A percentile compares a stretch with the other conserved stretches of the same genome.
phyloP scores from a whole-genome alignment of 495 filamentous ascomycete genomes.

The Physcia stellaris region DNA sequence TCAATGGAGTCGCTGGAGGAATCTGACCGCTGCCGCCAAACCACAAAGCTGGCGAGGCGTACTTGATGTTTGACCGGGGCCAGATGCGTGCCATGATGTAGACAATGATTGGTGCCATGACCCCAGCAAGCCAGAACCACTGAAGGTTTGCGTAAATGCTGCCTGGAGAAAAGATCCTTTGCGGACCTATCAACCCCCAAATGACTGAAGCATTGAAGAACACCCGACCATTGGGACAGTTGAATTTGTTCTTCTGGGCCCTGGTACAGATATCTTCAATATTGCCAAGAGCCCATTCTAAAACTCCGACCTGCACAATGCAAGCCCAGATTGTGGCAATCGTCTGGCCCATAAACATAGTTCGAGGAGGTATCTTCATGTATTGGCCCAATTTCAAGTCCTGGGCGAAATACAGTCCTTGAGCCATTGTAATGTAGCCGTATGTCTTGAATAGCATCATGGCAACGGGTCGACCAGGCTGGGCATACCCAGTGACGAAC shows the following conservation, averaged over 20 bases:
- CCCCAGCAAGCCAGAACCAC: constrained; percentile 38
- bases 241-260: constrained; percentile 40
- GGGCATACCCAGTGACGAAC: constrained; percentile 52
- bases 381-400: constrained; percentile 50
- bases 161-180: constrained; percentile 37
- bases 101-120: constrained; percentile 31
- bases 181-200: constrained; percentile 40
- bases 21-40: constrained; percentile 32
- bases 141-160: constrained; percentile 31
- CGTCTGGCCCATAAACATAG: constrained; percentile 45
- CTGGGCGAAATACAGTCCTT: constrained; percentile 37
- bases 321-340: constrained; percentile 40
- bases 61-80: constrained; percentile 26
- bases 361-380: constrained; percentile 49
- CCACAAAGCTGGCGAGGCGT: constrained; percentile 34
- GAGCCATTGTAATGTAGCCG: constrained; percentile 43
- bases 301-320: constrained; percentile 43
- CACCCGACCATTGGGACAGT: constrained; percentile 46
- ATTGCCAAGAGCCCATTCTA: constrained; percentile 45
- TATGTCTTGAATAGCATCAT: constrained; percentile 52
- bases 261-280: constrained; percentile 37
- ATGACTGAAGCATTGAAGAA: constrained; percentile 46
- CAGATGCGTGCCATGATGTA: constrained; percentile 32
- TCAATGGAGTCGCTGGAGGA: constrained; percentile 39
- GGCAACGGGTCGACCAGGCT: constrained; percentile 43